phyloP scores from a whole-genome alignment of 2,329 filamentous ascomycete genomes.

The Xylariaceae sp. region DNA sequence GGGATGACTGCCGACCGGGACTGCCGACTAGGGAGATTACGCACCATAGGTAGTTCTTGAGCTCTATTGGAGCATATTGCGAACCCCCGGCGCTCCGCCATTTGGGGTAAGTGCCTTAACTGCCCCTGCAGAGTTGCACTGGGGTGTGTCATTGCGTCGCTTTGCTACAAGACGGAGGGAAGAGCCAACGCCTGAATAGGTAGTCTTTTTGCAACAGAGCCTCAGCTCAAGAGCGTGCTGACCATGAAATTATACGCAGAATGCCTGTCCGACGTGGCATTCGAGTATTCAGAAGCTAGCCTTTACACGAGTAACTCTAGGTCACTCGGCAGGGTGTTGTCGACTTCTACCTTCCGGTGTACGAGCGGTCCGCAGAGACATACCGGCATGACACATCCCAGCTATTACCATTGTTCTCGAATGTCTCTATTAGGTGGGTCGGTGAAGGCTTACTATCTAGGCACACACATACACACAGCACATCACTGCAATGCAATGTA shows the following conservation, averaged over 20 bases:
- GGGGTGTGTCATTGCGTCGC: slow-evolving; percentile 6
- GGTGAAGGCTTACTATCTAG: not conserved
- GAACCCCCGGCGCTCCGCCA: slow-evolving; percentile 9
- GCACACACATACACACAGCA: too few species aligned
- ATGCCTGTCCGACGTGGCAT: slow-evolving; percentile 7
- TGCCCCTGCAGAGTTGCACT: slow-evolving; percentile 14
- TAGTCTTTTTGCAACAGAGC: slow-evolving; percentile 8
- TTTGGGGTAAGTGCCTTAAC: slow-evolving; percentile 19
- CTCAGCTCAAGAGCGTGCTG: slow-evolving; percentile 2
- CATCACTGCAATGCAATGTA: not conserved
- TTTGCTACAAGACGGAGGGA: not conserved
- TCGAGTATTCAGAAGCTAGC: not conserved
- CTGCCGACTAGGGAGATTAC: not conserved
- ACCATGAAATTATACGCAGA: not conserved
- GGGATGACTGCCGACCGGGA: not conserved
- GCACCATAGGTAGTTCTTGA: not conserved
- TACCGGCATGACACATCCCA: too few species aligned
- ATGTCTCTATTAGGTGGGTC: not conserved
- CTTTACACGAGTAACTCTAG: not conserved
- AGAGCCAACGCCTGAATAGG: not conserved
- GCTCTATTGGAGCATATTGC: not conserved
- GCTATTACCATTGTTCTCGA: not conserved
- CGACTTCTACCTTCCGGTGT: not conserved
- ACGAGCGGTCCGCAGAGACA: too few species aligned
- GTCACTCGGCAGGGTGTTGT: not conserved